phyloP scores from a whole-genome alignment of 306 rosid genomes.

The Castanea mollissima region DNA sequence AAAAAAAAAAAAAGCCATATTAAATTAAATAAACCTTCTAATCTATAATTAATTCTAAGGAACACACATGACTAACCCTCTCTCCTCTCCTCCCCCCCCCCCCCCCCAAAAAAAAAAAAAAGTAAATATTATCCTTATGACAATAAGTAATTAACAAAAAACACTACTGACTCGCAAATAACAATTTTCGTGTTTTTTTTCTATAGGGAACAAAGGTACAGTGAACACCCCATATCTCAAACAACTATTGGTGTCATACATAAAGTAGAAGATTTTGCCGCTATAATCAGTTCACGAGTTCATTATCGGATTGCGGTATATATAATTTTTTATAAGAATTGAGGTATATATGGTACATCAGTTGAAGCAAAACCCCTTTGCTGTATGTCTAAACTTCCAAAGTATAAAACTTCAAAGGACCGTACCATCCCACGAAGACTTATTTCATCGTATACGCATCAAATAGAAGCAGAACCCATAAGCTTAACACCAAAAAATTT shows the following conservation, averaged over 20 bases:
- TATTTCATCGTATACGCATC: neutral
- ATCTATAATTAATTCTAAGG: no score
- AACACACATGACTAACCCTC: no score
- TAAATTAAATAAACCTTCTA: no score
- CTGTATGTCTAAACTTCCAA: neutral
- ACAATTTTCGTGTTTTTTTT: neutral
- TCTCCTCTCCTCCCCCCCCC: no score
- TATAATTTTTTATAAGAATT: neutral
- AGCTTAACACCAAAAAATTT: neutral
- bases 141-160: neutral
- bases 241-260: neutral
- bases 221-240: neutral
- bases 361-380: neutral
- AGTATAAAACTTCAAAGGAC: no score
- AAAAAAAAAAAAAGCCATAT: no score
- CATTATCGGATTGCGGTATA: neutral
- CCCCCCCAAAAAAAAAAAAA: no score
- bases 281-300: neutral
- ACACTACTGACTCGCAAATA: neutral
- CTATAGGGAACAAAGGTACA: neutral
- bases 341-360: neutral
- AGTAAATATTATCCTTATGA: neutral
- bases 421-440: neutral
- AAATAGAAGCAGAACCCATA: neutral
- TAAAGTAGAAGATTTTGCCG: neutral